Base-by-base conservation (phyloP, 78 protist species). In the Dictyostelium capitatum region DNA sequence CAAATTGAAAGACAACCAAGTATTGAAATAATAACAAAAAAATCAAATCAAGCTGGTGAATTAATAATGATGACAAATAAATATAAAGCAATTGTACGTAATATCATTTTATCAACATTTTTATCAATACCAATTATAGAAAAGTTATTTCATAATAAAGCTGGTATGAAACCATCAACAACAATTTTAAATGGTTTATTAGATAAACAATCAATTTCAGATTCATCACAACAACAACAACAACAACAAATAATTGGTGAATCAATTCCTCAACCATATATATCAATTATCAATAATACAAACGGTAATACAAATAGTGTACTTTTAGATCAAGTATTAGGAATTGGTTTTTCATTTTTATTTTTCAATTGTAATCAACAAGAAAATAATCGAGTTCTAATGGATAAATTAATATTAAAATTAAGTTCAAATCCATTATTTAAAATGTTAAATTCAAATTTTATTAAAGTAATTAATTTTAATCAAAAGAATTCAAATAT, bases 81-180 rank as follows among this genome's bases (percentile, higher is more conserved):
- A 23, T 30, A 28, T n/a, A 28, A 73, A 11, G 51, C 92, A 19
- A 10, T 32, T 0, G 0, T 75, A 7, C 32, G 92, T 53, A 79
- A 85, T 37, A 20, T 85, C 1, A 8, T 74, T 11, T n/a, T 83
- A 0, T 20, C 43, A 12, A 20, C 51, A 0, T 28, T 83, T 1
- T 43, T 83, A 1, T 41, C 53, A 5, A 7, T 83, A 9, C 80
- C 80, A 20, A 6, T 37, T 0, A 32, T 83, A 6, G 59, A 72
- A 32, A 54, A 50, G 23, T 6, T 77, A 14, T 51, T 77, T 28
- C 69, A 46, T 15, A 77, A 77, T 9, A 77, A 77, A 41, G 82
- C 43, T 30, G 79, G 78, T 11, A 82, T 82, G 89, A 82, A 82
- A 32, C 89, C 89, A 25, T 32, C 54, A 46, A 53, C 23, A 20